Conservation (phyloP, 73 alveolate genomes). For the Tetrahymena borealis region DNA sequence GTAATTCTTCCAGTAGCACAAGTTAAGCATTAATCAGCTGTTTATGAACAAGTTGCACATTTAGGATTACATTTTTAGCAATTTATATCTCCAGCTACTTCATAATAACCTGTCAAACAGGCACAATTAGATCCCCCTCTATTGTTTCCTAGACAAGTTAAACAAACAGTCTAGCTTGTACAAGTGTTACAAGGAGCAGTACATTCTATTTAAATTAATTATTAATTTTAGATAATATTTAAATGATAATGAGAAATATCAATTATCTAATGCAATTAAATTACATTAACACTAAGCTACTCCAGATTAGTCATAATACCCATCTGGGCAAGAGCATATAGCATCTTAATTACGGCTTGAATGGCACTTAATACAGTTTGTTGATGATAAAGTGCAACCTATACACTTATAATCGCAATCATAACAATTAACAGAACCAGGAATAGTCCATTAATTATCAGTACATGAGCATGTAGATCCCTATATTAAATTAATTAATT, state of each 20-base stretch:
- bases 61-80: neutral
- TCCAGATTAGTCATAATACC: neutral
- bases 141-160: neutral
- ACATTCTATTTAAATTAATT: no score
- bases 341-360: neutral
- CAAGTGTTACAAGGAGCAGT: neutral
- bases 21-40: neutral
- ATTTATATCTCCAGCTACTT: neutral
- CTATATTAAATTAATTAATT: neutral
- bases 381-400: neutral
- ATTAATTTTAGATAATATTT: no score
- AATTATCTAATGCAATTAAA: neutral
- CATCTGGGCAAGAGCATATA: neutral
- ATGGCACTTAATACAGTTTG: neutral
- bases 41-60: neutral
- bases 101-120: neutral
- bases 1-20: neutral
- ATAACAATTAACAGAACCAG: neutral
- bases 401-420: neutral
- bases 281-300: neutral
- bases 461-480: neutral
- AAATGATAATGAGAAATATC: no score
- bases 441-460: neutral
- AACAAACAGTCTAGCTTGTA: neutral
- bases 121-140: neutral